A percentile compares a stretch with the other conserved stretches of the same genome.
Conservation (phyloP, 163 green algal genomes). For the Scenedesmus sp. region DNA sequence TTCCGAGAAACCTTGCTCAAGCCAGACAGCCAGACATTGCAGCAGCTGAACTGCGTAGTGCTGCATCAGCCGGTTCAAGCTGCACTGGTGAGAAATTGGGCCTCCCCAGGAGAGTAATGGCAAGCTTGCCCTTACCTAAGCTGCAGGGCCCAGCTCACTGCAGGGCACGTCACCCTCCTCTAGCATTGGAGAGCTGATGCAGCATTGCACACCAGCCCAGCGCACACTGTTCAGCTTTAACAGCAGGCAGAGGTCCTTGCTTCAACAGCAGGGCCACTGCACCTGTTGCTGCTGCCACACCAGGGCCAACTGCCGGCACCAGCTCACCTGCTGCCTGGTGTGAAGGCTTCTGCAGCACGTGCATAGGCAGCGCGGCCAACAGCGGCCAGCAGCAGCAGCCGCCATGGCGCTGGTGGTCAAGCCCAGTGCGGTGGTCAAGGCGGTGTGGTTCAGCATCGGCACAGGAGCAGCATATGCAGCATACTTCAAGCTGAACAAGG, state of each 20-base stretch:
- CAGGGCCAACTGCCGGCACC: not conserved
- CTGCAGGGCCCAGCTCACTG: not conserved
- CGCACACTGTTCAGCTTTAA: not conserved
- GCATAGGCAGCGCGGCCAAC: not conserved
- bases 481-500: conserved; percentile 2
- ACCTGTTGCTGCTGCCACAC: not conserved
- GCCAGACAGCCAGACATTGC: not conserved
- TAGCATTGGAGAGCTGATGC: not conserved
- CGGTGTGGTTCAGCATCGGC: conserved; percentile 39
- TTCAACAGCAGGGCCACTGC: not conserved
- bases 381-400: not conserved
- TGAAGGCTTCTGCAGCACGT: not conserved
- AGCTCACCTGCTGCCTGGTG: not conserved
- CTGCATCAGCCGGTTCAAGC: not conserved
- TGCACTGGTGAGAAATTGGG: not conserved
- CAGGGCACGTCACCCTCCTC: not conserved
- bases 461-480: conserved; percentile 24
- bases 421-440: conserved; percentile 32
- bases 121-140: not conserved
- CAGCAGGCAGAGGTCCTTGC: not conserved
- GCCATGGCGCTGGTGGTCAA: conserved; percentile 31
- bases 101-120: not conserved
- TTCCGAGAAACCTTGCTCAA: not conserved
- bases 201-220: not conserved
- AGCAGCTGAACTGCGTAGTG: not conserved